phyloP scores from a whole-genome alignment of 805 yeast genomes.

The Candida arabinofermentans region DNA sequence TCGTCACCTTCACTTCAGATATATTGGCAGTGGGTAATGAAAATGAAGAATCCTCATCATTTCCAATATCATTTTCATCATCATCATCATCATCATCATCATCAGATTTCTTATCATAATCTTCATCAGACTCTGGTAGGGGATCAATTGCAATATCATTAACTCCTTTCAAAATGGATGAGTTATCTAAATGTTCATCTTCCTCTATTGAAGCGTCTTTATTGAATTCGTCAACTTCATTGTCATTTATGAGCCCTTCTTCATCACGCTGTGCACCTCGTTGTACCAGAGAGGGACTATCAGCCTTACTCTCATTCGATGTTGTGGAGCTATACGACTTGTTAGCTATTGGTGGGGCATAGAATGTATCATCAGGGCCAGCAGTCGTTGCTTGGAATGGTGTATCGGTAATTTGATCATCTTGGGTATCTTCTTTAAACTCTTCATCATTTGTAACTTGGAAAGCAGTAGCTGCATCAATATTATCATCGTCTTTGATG shows the following conservation, averaged over 20 bases:
- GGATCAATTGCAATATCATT: not conserved
- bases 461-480: not conserved
- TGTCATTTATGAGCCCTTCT: too few species aligned
- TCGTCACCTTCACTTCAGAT: not conserved
- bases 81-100: slow-evolving; percentile 5
- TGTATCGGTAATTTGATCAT: too few species aligned
- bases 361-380: slow-evolving; percentile 17
- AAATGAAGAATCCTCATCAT: slow-evolving; percentile 12
- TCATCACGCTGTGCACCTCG: not conserved
- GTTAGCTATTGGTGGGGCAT: slow-evolving; percentile 18
- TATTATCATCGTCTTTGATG: not conserved
- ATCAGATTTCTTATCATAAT: not conserved
- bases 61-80: not conserved
- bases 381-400: not conserved
- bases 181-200: not conserved
- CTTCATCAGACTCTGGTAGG: not conserved
- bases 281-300: too few species aligned
- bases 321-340: slow-evolving; percentile 6
- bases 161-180: slow-evolving; percentile 1
- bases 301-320: not conserved
- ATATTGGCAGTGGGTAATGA: slow-evolving; percentile 20
- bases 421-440: too few species aligned
- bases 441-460: not conserved
- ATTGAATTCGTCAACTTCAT: not conserved
- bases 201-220: not conserved